Evolutionary conservation across 768 basidiomycete species (phyloP).

Genomic region (Termitomyces sp.): DNA sequence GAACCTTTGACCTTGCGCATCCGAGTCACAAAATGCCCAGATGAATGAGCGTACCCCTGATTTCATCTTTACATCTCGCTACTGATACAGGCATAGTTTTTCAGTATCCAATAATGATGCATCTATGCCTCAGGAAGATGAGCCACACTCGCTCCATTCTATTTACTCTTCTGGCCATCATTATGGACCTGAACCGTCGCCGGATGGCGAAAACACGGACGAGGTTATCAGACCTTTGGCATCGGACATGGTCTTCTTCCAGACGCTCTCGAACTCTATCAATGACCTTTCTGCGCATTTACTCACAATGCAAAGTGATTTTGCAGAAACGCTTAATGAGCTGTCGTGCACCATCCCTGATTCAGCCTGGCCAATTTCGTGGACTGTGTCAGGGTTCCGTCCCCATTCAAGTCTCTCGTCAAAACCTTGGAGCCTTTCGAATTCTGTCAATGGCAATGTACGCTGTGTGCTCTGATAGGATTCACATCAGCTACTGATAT

Average conservation of each 20-base stretch:
- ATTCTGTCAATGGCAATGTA: slow-evolving; percentile 13
- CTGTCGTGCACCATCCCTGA: slow-evolving; percentile 37
- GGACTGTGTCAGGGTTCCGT: slow-evolving; percentile 34
- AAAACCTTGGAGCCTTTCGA: slow-evolving; percentile 27
- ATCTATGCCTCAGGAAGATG: neutral
- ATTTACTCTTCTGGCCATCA: neutral
- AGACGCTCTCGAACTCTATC: slow-evolving; percentile 60
- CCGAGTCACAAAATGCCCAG: slow-evolving; percentile 2
- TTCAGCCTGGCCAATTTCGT: slow-evolving; percentile 40
- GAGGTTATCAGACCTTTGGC: slow-evolving; percentile 77
- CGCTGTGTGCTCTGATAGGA: slow-evolving; percentile 8
- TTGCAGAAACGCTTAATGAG: slow-evolving; percentile 35
- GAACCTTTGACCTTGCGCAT: neutral
- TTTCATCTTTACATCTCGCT: neutral
- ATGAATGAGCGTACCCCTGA: slow-evolving; percentile 4
- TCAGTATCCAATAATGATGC: neutral
- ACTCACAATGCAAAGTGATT: slow-evolving; percentile 44
- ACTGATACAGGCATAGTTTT: neutral
- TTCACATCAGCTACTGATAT: neutral
- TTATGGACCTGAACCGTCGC: neutral
- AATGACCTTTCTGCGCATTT: slow-evolving; percentile 52
- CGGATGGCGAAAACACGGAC: neutral
- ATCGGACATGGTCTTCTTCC: slow-evolving; percentile 81
- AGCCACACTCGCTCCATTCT: neutral
- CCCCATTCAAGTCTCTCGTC: slow-evolving; percentile 42